Conservation (phyloP, 768 basidiomycete genomes). For the Termitomyces heimii region DNA sequence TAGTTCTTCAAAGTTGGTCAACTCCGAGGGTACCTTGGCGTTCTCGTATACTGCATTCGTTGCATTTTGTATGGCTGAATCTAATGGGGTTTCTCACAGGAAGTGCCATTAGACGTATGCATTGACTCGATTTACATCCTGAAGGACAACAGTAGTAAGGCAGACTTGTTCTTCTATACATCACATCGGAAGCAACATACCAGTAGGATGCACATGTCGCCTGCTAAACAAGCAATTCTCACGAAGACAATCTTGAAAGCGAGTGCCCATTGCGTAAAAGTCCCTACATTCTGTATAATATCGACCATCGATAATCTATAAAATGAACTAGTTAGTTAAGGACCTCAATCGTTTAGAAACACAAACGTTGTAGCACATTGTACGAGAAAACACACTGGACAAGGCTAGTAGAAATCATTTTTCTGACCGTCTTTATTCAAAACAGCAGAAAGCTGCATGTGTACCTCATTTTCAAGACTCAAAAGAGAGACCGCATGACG, state of each 20-base stretch:
- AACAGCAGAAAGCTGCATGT: constrained; percentile 26
- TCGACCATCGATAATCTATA: constrained; percentile 71
- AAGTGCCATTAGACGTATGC: constrained; percentile 59
- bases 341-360: neutral
- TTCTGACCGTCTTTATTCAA: constrained; percentile 11
- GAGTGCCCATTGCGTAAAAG: constrained; percentile 68
- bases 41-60: constrained; percentile 31
- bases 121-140: constrained; percentile 53
- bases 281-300: constrained; percentile 66
- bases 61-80: constrained; percentile 48
- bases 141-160: neutral
- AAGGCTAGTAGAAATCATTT: neutral
- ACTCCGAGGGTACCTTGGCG: constrained; percentile 20
- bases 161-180: neutral
- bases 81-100: constrained; percentile 70
- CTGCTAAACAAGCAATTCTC: constrained; percentile 66
- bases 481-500: constrained; percentile 23
- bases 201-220: constrained; percentile 51
- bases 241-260: constrained; percentile 58
- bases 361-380: constrained; percentile 75
- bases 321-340: neutral
- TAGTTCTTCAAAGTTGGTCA: neutral
- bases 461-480: constrained; percentile 34
- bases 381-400: neutral
- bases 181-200: constrained; percentile 26